phyloP scores from a whole-genome alignment of 306 rosid genomes.

The Gillenia trifoliata region DNA sequence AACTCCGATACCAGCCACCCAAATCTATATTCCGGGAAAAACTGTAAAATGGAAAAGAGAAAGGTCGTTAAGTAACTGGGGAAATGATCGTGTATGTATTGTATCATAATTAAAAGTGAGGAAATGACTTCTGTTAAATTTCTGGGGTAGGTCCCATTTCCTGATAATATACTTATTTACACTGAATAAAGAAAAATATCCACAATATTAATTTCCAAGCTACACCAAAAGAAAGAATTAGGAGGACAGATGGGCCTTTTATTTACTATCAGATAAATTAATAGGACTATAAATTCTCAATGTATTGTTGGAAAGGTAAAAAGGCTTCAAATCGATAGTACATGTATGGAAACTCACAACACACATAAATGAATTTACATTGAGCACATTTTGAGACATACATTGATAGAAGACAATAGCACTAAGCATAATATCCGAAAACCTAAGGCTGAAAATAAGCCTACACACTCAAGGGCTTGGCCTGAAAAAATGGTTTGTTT shows the following conservation, averaged over 20 bases:
- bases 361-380: no score
- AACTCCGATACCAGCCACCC: conserved; percentile 69
- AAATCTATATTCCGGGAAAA: conserved; percentile 80
- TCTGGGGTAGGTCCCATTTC: no score
- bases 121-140: no score
- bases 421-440: background rate
- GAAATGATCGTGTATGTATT: no score
- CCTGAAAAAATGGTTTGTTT: background rate
- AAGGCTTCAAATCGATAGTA: background rate
- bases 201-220: background rate
- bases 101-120: background rate
- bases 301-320: background rate
- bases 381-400: background rate
- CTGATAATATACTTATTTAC: background rate
- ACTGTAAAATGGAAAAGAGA: conserved; percentile 41
- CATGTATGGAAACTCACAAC: no score
- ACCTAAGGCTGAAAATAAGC: background rate
- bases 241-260: background rate
- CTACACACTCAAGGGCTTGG: background rate
- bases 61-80: background rate
- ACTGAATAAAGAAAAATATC: background rate
- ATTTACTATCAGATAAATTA: no score
- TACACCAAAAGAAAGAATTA: background rate
- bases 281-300: background rate
- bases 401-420: background rate